A percentile compares a stretch with the other conserved stretches of the same genome.
Conservation (phyloP, 2,329 filamentous ascomycete species). For the Xylaria sp. region DNA sequence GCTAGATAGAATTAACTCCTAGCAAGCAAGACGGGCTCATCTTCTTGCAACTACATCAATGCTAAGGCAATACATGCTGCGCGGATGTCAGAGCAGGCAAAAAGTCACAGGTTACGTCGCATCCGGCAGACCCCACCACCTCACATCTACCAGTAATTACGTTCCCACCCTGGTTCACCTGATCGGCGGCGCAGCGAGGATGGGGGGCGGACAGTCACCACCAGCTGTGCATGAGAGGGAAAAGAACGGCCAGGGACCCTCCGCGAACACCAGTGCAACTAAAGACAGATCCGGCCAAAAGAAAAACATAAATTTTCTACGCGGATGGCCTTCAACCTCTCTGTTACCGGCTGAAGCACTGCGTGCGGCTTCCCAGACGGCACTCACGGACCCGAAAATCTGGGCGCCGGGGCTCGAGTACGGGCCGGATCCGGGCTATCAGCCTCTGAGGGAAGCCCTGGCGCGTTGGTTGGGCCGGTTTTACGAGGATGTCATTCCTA, state of each 20-base stretch:
- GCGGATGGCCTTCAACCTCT: constrained; percentile 71
- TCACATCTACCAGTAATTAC: background rate
- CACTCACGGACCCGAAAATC: constrained; percentile 68
- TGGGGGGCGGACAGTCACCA: constrained; percentile 12
- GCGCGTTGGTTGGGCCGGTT: constrained; percentile 75
- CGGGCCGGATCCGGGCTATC: constrained; percentile 79
- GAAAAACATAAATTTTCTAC: constrained; percentile 69
- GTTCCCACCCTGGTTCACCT: background rate
- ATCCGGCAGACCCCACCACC: background rate
- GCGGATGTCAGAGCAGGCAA: background rate
- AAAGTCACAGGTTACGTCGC: constrained; percentile 6
- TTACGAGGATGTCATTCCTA: constrained; percentile 54
- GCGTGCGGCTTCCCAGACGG: constrained; percentile 66
- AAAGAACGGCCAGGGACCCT: background rate
- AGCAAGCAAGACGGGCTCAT: background rate
- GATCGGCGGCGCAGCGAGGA: background rate
- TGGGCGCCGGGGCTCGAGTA: constrained; percentile 77
- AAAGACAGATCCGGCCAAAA: constrained; percentile 29
- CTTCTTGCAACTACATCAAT: background rate
- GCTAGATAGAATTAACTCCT: background rate
- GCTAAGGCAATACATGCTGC: background rate
- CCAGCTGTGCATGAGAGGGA: background rate
- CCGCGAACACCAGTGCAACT: background rate
- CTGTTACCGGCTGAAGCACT: constrained; percentile 75
- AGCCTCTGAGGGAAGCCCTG: constrained; percentile 73